Percentiles rank a stretch among this genome's conserved stretches.
Conservation (phyloP, 176 grass and related monocot genomes). For the Luzula sylvatica region DNA sequence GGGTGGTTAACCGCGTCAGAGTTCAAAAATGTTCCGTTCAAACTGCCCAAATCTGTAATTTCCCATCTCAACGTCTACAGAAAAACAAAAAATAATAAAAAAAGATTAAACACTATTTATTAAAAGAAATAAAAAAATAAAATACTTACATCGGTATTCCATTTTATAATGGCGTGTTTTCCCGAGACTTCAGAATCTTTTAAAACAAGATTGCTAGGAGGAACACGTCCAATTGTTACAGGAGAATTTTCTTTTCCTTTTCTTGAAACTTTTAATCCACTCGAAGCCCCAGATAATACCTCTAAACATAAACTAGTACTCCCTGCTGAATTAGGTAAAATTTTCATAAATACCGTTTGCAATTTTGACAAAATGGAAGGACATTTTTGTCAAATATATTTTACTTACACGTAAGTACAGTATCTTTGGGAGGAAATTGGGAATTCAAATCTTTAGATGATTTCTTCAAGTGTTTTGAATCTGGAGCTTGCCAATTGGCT, state of each 20-base stretch:
- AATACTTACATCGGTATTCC: slow-evolving; percentile 50
- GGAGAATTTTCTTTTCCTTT: slow-evolving; percentile 30
- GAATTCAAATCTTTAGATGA: slow-evolving; percentile 15
- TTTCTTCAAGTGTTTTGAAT: slow-evolving; percentile 31
- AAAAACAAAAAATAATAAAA: no score
- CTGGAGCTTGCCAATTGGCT: slow-evolving; percentile 26
- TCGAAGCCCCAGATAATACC: slow-evolving; percentile 64
- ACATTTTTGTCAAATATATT: no score
- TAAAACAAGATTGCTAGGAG: slow-evolving; percentile 50
- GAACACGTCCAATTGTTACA: slow-evolving; percentile 62
- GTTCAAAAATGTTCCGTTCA: slow-evolving; percentile 83
- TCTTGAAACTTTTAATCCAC: slow-evolving; percentile 42
- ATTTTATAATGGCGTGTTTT: slow-evolving; percentile 73
- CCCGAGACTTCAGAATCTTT: slow-evolving; percentile 80
- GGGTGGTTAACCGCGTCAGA: slow-evolving; percentile 44
- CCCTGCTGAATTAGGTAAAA: slow-evolving; percentile 25
- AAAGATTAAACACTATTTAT: background rate
- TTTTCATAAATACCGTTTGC: no score
- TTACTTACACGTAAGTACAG: slow-evolving; percentile 36
- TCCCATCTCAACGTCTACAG: slow-evolving; percentile 76
- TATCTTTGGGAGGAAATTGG: slow-evolving; percentile 33
- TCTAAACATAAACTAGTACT: slow-evolving; percentile 50
- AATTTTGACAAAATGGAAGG: slow-evolving; percentile 4
- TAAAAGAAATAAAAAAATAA: background rate
- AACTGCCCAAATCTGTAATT: slow-evolving; percentile 78